Evolutionary conservation across 2,329 filamentous ascomycete genomes (phyloP).

Genomic region (Hymenoscyphus fructigenus): DNA sequence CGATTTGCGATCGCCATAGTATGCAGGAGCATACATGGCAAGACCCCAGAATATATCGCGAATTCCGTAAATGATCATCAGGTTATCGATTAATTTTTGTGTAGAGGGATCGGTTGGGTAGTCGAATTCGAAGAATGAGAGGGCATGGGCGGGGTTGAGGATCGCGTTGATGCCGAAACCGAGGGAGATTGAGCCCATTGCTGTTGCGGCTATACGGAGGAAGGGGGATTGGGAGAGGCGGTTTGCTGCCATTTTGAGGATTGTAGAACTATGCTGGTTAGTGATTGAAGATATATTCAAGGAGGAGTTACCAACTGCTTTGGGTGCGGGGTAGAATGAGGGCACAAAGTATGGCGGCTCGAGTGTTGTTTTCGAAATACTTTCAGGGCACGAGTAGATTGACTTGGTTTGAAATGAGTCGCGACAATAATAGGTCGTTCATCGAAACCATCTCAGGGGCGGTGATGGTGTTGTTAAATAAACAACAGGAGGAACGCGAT

Average conservation of each 20-base stretch:
- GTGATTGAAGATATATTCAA: neutral
- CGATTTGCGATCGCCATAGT: constrained; percentile 40
- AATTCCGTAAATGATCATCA: constrained; percentile 48
- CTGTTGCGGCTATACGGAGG: constrained; percentile 11
- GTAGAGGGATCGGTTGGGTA: constrained; percentile 33
- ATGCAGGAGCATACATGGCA: constrained; percentile 40
- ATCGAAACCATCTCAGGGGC: too few relatives aligned
- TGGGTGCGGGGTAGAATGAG: neutral
- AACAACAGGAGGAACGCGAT: too few relatives aligned
- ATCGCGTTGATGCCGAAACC: constrained; percentile 43
- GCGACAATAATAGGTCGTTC: too few relatives aligned
- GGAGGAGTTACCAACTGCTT: neutral
- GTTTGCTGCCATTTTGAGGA: neutral
- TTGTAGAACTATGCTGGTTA: neutral
- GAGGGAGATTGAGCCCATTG: constrained; percentile 25
- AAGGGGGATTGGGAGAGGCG: constrained; percentile 10
- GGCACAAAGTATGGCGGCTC: too few relatives aligned
- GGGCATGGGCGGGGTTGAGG: constrained; percentile 28
- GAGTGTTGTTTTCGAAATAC: too few relatives aligned
- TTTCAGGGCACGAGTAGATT: too few relatives aligned
- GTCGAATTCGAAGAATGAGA: constrained; percentile 41
- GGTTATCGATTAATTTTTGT: constrained; percentile 42
- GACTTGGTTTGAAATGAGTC: too few relatives aligned
- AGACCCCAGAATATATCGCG: constrained; percentile 51
- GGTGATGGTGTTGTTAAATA: too few relatives aligned